Percentiles rank a stretch among this genome's conserved stretches.
Conservation (phyloP, 1,284 basidiomycete species). For the Apiotrichum sp. region DNA sequence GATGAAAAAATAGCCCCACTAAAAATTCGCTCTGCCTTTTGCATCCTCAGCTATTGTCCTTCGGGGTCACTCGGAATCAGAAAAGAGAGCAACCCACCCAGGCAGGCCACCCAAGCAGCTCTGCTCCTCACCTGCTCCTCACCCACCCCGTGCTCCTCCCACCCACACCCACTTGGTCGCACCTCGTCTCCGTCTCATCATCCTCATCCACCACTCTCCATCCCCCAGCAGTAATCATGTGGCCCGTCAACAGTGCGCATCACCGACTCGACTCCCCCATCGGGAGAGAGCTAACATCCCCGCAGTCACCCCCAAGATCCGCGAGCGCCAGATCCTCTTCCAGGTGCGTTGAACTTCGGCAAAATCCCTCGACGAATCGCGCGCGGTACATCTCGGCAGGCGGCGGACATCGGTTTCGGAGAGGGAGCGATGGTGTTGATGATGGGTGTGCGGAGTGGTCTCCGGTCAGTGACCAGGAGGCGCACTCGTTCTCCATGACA, state of each 20-base stretch:
- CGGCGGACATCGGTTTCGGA: too few species aligned
- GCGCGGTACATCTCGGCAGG: not conserved
- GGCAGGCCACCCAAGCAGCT: too few species aligned
- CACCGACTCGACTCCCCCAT: not conserved
- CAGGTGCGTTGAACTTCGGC: conserved; percentile 32
- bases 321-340: conserved; percentile 40
- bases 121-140: not conserved
- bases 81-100: too few species aligned
- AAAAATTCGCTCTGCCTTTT: too few species aligned
- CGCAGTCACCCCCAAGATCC: conserved; percentile 33
- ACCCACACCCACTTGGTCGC: not conserved
- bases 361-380: not conserved
- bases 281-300: conserved; percentile 9
- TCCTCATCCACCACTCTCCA: conserved; percentile 16
- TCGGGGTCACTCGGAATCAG: too few species aligned
- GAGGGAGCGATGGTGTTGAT: too few species aligned
- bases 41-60: too few species aligned
- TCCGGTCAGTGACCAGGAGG: too few species aligned
- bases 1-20: too few species aligned
- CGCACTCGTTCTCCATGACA: too few species aligned
- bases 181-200: not conserved
- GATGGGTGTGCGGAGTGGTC: too few species aligned
- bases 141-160: not conserved
- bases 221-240: conserved; percentile 20
- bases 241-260: conserved; percentile 33